These are phyloP conservation scores for Chrysophaeum taylorii DNA, from an alignment of 352 stramenopile genomes.

Conservation along the genomic window DNA sequence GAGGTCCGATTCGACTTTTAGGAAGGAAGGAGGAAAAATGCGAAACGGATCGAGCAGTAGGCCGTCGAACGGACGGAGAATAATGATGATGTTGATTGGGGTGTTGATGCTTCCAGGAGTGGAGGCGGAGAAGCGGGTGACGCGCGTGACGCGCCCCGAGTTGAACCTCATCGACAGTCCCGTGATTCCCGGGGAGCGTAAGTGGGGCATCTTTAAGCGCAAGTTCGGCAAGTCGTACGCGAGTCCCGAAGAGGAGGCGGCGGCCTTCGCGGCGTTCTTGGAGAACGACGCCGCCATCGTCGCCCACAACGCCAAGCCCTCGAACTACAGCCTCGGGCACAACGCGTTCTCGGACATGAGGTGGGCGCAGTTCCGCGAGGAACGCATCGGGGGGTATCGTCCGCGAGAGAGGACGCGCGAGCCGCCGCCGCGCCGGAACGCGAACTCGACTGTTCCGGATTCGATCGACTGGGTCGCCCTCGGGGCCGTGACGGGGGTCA, in stretches of 20 bases:
- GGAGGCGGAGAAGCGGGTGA: too few relatives aligned
- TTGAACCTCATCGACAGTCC: too few relatives aligned
- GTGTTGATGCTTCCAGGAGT: too few relatives aligned
- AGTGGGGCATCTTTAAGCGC: background rate
- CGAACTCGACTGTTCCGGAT: slow-evolving; percentile 41
- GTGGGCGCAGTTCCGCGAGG: slow-evolving; percentile 78
- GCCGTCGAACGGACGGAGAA: too few relatives aligned
- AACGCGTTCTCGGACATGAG: slow-evolving; percentile 89
- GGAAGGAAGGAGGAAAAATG: too few relatives aligned
- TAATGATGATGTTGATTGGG: too few relatives aligned
- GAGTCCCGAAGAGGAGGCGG: background rate
- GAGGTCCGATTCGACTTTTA: too few relatives aligned
- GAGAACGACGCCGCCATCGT: slow-evolving; percentile 47
- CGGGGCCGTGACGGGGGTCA: slow-evolving; percentile 87
- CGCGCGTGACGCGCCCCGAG: too few relatives aligned
- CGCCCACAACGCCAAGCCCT: slow-evolving; percentile 66
- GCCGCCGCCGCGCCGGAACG: background rate
- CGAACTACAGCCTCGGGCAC: slow-evolving; percentile 72
- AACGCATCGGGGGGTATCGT: slow-evolving; percentile 56
- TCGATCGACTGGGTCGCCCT: slow-evolving; percentile 82
- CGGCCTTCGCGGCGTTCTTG: background rate
- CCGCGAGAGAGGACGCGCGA: background rate
- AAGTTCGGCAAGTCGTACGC: background rate
- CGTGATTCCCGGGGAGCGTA: too few relatives aligned
- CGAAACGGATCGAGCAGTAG: too few relatives aligned